Evolutionary conservation across 257 asterid species (phyloP).

Genomic region (Scutellaria galericulata): DNA sequence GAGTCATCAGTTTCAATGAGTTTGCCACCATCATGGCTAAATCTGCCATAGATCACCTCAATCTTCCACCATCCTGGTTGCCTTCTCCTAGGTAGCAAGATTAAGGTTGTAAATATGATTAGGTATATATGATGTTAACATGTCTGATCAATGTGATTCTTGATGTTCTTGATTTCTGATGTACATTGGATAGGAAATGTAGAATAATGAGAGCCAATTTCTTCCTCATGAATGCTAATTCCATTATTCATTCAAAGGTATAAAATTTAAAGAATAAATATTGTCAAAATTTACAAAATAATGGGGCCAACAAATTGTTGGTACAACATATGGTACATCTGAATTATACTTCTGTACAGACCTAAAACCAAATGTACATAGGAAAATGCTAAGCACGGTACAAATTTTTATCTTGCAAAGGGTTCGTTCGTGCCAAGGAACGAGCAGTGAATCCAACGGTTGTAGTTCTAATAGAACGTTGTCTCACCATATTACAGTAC

Average conservation of each 20-base stretch:
- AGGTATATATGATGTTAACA: neutral
- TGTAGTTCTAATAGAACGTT: slow-evolving; percentile 68
- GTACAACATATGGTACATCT: slow-evolving; percentile 29
- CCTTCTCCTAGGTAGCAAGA: slow-evolving; percentile 19
- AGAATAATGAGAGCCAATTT: slow-evolving; percentile 9
- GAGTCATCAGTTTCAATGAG: slow-evolving; percentile 75
- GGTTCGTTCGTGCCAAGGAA: slow-evolving; percentile 70
- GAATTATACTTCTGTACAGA: slow-evolving; percentile 34
- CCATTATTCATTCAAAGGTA: slow-evolving; percentile 7
- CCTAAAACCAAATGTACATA: slow-evolving; percentile 5
- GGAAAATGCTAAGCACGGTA: slow-evolving; percentile 26
- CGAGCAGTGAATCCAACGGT: slow-evolving; percentile 96
- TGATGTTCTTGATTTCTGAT: neutral
- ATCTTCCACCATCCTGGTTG: slow-evolving; percentile 44
- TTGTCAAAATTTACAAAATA: slow-evolving; percentile 37
- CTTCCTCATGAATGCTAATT: neutral
- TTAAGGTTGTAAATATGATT: neutral
- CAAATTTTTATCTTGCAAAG: slow-evolving; percentile 42
- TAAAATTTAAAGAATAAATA: slow-evolving; percentile 34
- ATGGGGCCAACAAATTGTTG: slow-evolving; percentile 21
- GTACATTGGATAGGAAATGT: neutral
- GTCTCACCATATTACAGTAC: slow-evolving; percentile 70
- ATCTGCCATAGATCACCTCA: slow-evolving; percentile 69
- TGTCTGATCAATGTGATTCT: neutral
- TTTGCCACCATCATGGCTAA: slow-evolving; percentile 73